Evolutionary conservation across 352 stramenopile species (phyloP).

Genomic region (Phytophthora aleatoria): DNA sequence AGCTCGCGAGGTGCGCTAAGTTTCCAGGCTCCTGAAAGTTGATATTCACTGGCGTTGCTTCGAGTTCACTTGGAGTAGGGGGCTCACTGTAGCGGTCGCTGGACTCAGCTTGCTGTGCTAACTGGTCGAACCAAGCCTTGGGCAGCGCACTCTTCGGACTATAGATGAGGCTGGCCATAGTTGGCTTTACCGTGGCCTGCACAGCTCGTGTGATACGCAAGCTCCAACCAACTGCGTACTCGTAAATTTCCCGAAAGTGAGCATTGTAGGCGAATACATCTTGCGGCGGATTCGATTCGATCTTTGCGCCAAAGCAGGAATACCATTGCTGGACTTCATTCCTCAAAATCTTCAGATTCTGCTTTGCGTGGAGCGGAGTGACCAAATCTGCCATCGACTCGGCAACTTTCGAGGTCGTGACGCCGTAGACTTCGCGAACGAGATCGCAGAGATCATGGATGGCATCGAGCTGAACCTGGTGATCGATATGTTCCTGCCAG

Average conservation of each 20-base stretch:
- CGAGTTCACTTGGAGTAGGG: slow-evolving; percentile 35
- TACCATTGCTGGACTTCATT: slow-evolving; percentile 88
- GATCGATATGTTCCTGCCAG: slow-evolving; percentile 83
- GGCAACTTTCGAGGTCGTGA: slow-evolving; percentile 79
- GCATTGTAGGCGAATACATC: slow-evolving; percentile 84
- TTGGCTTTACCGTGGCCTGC: slow-evolving; percentile 80
- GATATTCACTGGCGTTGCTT: slow-evolving; percentile 30
- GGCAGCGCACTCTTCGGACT: slow-evolving; percentile 79
- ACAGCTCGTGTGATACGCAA: slow-evolving; percentile 78
- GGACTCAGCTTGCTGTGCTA: slow-evolving; percentile 50
- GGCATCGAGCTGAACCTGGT: slow-evolving; percentile 61
- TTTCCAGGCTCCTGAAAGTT: slow-evolving; percentile 71
- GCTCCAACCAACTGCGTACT: slow-evolving; percentile 77
- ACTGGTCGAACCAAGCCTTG: slow-evolving; percentile 79
- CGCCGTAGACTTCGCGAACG: slow-evolving; percentile 70
- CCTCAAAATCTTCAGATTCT: slow-evolving; percentile 73
- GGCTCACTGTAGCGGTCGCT: slow-evolving; percentile 53
- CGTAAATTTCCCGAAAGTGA: slow-evolving; percentile 84
- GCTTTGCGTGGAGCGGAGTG: slow-evolving; percentile 67
- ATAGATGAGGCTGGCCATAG: slow-evolving; percentile 59
- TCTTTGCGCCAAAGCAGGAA: slow-evolving; percentile 77
- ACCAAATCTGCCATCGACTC: slow-evolving; percentile 79
- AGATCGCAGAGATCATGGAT: slow-evolving; percentile 80
- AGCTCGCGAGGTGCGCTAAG: slow-evolving; percentile 71
- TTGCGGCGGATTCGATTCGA: slow-evolving; percentile 69